A percentile compares a stretch with the other conserved stretches of the same genome.
These are phyloP conservation scores for Tagetes erecta DNA, from an alignment of 129 eudicot genomes.

Conservation along the genomic window DNA sequence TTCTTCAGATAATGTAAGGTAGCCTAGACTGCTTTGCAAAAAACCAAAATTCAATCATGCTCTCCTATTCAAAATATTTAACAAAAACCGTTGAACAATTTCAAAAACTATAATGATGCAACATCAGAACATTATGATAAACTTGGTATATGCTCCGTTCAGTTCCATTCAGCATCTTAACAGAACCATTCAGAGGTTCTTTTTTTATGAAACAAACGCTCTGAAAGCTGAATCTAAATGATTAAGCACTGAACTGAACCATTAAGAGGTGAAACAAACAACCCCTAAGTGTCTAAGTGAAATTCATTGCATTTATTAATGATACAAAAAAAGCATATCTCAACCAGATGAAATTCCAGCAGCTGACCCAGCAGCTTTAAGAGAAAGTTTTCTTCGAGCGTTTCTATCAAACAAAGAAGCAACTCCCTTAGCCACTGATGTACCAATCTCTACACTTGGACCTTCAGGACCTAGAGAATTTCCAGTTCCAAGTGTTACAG, in stretches of 20 bases:
- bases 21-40: background rate
- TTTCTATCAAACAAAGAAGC: constrained; percentile 53
- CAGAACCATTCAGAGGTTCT: too few species aligned
- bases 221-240: too few species aligned
- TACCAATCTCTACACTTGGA: constrained; percentile 96
- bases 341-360: constrained; percentile 98
- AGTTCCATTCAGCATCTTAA: too few species aligned
- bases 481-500: constrained; percentile 92
- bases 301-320: background rate
- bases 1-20: background rate
- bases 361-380: constrained; percentile 94
- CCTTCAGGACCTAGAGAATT: constrained; percentile 98
- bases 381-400: constrained; percentile 61
- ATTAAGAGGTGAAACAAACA: too few species aligned
- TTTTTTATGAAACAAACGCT: too few species aligned
- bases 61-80: constrained; percentile 8
- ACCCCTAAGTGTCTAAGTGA: too few species aligned
- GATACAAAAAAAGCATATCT: background rate
- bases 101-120: background rate
- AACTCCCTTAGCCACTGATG: constrained; percentile 73
- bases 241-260: too few species aligned
- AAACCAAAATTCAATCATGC: background rate
- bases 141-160: background rate
- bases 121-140: background rate
- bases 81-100: background rate